These are phyloP conservation scores for Aspergillus novoparasiticus DNA, from an alignment of 2,329 filamentous ascomycete species.

Conservation along the genomic window DNA sequence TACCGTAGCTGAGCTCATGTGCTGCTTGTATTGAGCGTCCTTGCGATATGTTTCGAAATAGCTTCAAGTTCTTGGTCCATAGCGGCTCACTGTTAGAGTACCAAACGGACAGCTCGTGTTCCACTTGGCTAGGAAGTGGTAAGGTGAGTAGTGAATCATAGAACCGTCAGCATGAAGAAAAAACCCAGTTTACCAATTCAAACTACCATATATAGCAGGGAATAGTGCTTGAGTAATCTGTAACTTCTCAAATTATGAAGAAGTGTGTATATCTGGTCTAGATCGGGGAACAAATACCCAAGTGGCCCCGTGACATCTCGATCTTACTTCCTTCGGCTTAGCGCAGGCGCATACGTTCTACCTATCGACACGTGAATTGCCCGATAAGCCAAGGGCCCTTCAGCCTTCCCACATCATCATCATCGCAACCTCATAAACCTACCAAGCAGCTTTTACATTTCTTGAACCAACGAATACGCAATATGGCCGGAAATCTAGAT, in stretches of 20 bases:
- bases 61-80: background rate
- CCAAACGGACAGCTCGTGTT: background rate
- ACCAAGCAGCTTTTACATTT: background rate
- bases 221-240: background rate
- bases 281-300: too few relatives aligned
- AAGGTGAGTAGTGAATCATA: background rate
- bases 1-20: background rate
- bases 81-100: background rate
- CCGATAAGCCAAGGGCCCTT: conserved; percentile 3
- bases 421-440: background rate
- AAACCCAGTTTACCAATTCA: too few relatives aligned
- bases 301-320: background rate
- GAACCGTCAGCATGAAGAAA: background rate
- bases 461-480: background rate
- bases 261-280: too few relatives aligned
- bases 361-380: background rate
- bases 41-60: background rate
- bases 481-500: conserved; percentile 27
- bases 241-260: too few relatives aligned
- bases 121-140: background rate
- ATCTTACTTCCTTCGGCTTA: background rate
- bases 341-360: background rate
- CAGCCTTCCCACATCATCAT: background rate
- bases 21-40: background rate
- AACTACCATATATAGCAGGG: background rate